Evolutionary conservation across 2,329 filamentous ascomycete species (phyloP).

Genomic region (Penicillium sumatraense): DNA sequence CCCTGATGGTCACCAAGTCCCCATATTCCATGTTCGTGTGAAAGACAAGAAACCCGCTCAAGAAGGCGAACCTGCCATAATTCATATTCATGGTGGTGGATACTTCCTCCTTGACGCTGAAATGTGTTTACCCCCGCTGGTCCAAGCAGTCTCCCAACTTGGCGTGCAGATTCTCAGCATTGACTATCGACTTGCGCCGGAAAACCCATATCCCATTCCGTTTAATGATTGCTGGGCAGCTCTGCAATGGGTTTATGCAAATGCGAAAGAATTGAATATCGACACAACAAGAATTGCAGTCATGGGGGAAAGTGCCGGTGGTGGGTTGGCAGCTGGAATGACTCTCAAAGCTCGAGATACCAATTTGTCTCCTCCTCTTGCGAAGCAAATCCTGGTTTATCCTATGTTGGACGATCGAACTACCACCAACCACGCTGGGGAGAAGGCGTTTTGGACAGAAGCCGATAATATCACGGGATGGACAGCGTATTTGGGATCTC

Average conservation of each 20-base stretch:
- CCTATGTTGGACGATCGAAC: conserved; percentile 51
- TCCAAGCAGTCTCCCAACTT: conserved; percentile 27
- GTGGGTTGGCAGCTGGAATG: conserved; percentile 60
- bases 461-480: conserved; percentile 27
- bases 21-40: conserved; percentile 19
- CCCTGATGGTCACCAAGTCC: conserved; percentile 8
- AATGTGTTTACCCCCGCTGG: conserved; percentile 27
- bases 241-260: conserved; percentile 37
- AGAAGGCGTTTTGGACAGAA: conserved; percentile 21
- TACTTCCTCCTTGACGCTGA: conserved; percentile 39
- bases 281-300: conserved; percentile 56
- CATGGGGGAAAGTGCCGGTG: conserved; percentile 61
- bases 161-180: conserved; percentile 42
- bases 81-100: conserved; percentile 50
- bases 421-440: conserved; percentile 6
- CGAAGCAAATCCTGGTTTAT: conserved; percentile 45
- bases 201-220: conserved; percentile 42
- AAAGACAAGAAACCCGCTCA: not conserved
- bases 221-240: conserved; percentile 49
- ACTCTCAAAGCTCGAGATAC: conserved; percentile 54
- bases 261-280: conserved; percentile 46
- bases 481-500: conserved; percentile 25
- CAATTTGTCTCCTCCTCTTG: conserved; percentile 36
- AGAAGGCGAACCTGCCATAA: conserved; percentile 30
- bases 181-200: conserved; percentile 52